Conservation (phyloP, 192 early-diverging fungal species). For the Thamnidium elegans region DNA sequence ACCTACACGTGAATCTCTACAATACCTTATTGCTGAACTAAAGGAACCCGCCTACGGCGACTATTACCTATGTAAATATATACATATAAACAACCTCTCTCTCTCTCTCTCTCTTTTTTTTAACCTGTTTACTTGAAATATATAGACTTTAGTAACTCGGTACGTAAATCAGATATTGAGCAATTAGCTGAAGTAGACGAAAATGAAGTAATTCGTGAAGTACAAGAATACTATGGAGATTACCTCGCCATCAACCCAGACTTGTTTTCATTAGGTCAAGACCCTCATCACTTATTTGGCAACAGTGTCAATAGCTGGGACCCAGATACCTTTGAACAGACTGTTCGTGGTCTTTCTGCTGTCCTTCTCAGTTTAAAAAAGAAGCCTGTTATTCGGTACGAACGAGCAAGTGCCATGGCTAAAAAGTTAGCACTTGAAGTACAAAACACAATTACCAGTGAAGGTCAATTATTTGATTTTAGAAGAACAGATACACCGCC, state of each 20-base stretch:
- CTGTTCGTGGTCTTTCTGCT: slow-evolving; percentile 74
- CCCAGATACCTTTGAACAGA: slow-evolving; percentile 66
- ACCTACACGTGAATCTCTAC: slow-evolving; percentile 81
- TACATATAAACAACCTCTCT: not conserved
- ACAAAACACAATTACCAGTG: slow-evolving; percentile 59
- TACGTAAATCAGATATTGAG: slow-evolving; percentile 90
- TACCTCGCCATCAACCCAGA: slow-evolving; percentile 81
- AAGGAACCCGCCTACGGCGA: slow-evolving; percentile 91
- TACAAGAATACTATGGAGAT: slow-evolving; percentile 97
- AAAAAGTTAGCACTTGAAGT: slow-evolving; percentile 80
- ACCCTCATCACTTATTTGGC: slow-evolving; percentile 65
- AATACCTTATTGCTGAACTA: slow-evolving; percentile 86
- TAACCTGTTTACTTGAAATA: not conserved
- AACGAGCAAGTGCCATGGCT: slow-evolving; percentile 77
- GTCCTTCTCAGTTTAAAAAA: slow-evolving; percentile 84
- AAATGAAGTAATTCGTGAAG: slow-evolving; percentile 88
- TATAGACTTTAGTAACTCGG: slow-evolving; percentile 89
- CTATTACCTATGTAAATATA: slow-evolving; percentile 84
- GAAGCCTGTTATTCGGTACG: slow-evolving; percentile 90
- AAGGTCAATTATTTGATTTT: slow-evolving; percentile 75
- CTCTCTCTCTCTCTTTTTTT: not conserved
- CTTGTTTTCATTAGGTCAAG: slow-evolving; percentile 77
- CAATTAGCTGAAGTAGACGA: slow-evolving; percentile 94
- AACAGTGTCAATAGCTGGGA: slow-evolving; percentile 78
- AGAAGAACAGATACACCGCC: slow-evolving; percentile 78